A percentile compares a stretch with the other conserved stretches of the same genome.
Conservation (phyloP, 148 eudicot species). For the Rhododendron molle region DNA sequence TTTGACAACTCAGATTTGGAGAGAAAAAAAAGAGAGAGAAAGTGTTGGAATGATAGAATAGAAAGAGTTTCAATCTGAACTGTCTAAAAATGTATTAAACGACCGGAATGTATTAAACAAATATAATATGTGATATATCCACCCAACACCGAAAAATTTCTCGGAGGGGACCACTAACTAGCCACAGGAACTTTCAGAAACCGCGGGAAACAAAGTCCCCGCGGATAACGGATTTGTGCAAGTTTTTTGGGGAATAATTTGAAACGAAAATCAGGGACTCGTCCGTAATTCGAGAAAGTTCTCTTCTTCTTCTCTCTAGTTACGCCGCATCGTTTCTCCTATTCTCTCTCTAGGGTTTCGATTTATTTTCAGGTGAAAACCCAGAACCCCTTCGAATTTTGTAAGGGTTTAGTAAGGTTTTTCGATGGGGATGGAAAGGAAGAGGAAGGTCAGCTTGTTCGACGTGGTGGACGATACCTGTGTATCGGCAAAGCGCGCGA, state of each 20-base stretch:
- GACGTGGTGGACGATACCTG: constrained; percentile 75
- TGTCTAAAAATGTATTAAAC: fast-evolving
- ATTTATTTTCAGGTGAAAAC: background rate
- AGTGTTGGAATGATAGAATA: too few relatives aligned
- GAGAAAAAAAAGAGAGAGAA: too few relatives aligned
- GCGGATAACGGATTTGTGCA: background rate
- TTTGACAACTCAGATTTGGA: too few relatives aligned
- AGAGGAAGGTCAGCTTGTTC: constrained; percentile 87
- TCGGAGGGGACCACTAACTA: too few relatives aligned
- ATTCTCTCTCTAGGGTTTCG: background rate
- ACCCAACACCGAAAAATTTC: too few relatives aligned
- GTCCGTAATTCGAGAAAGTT: background rate
- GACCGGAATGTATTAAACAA: fast-evolving
- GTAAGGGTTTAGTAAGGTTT: too few relatives aligned
- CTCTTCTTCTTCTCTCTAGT: background rate
- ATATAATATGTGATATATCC: too few relatives aligned
- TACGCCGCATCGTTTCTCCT: background rate
- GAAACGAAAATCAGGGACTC: background rate
- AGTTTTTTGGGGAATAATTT: background rate
- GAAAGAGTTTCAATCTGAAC: too few relatives aligned
- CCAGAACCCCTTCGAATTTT: background rate
- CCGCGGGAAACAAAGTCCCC: too few relatives aligned
- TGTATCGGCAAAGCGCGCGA: constrained; percentile 22
- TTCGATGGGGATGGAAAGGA: constrained; percentile 51
- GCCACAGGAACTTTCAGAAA: too few relatives aligned